These are phyloP conservation scores for Geranium incanum DNA, from an alignment of 441 rosid species.

Conservation along the genomic window DNA sequence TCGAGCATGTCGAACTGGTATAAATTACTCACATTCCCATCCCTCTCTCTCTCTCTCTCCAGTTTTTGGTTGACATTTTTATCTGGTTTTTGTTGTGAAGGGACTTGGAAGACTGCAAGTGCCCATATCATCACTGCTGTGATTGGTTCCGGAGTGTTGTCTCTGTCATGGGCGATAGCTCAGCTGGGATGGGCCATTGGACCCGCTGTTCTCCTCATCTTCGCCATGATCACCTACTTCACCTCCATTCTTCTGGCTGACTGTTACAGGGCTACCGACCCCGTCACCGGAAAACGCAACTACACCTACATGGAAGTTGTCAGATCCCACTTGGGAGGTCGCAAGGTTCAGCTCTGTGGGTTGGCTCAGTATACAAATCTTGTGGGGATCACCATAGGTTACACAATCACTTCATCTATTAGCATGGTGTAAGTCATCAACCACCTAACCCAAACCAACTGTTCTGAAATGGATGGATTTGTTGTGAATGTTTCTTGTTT, in stretches of 20 bases:
- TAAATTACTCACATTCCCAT: not conserved
- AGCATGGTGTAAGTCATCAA: conserved; percentile 70
- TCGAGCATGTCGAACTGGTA: conserved; percentile 46
- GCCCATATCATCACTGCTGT: conserved; percentile 13
- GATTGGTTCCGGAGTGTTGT: conserved; percentile 10
- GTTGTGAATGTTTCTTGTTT: not conserved
- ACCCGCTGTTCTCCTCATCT: conserved; percentile 13
- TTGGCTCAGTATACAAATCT: conserved; percentile 68
- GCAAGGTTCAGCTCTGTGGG: conserved; percentile 68
- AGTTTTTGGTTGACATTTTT: not conserved
- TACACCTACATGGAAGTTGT: conserved; percentile 86
- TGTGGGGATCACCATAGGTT: conserved; percentile 64
- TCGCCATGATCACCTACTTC: conserved; percentile 65
- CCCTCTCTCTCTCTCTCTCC: not conserved
- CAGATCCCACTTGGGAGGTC: conserved; percentile 64
- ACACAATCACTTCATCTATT: conserved; percentile 81
- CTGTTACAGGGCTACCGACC: conserved; percentile 61
- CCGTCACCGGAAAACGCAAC: conserved; percentile 62
- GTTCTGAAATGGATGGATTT: not conserved
- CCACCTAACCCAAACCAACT: not conserved
- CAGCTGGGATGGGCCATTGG: conserved; percentile 13
- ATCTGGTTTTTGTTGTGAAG: not conserved
- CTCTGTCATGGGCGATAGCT: conserved; percentile 9
- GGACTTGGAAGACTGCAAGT: conserved; percentile 8
- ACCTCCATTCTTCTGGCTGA: conserved; percentile 74